Percentiles rank a stretch among this genome's conserved stretches.
phyloP scores from a whole-genome alignment of 495 filamentous ascomycete genomes.

The Hyaloscypha variabilis region DNA sequence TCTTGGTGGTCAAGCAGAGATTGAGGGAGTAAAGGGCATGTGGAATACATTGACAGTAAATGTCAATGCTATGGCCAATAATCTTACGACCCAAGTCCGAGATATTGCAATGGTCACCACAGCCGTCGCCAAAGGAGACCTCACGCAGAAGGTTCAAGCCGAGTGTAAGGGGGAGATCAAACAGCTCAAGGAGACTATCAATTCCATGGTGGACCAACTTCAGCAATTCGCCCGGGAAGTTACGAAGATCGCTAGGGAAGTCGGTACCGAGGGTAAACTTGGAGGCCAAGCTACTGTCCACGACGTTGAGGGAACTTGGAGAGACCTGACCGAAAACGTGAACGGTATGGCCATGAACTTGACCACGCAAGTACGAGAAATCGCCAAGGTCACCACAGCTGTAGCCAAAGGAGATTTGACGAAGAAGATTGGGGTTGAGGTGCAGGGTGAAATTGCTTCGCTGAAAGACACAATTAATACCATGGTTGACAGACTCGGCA shows the following conservation, averaged over 20 bases:
- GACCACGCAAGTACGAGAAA: slow-evolving; percentile 97
- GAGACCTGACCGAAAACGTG: slow-evolving; percentile 95
- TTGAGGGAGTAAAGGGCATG: slow-evolving; percentile 78
- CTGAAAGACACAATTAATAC: slow-evolving; percentile 98
- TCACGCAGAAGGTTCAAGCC: slow-evolving; percentile 96
- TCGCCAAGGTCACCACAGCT: slow-evolving; percentile 96
- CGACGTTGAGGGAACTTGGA: slow-evolving; percentile 97
- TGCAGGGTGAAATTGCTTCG: slow-evolving; percentile 92
- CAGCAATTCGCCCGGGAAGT: slow-evolving; percentile 97
- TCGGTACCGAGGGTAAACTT: slow-evolving; percentile 93
- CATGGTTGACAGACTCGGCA: slow-evolving; percentile 97
- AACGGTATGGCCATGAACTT: slow-evolving; percentile 99
- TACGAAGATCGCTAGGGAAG: slow-evolving; percentile 95
- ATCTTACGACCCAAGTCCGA: slow-evolving; percentile 95
- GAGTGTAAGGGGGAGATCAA: slow-evolving; percentile 96
- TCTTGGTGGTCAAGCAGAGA: slow-evolving; percentile 93
- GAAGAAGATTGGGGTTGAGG: slow-evolving; percentile 94
- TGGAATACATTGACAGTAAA: slow-evolving; percentile 99
- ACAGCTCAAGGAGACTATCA: slow-evolving; percentile 95
- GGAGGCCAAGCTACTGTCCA: slow-evolving; percentile 97
- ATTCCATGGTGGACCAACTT: slow-evolving; percentile 98
- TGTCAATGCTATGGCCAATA: slow-evolving; percentile 98
- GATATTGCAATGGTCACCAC: slow-evolving; percentile 99
- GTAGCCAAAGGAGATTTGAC: slow-evolving; percentile 94
- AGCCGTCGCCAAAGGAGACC: slow-evolving; percentile 92